Base-by-base conservation (phyloP, 2,329 filamentous ascomycete genomes). In the Colletotrichum godetiae region DNA sequence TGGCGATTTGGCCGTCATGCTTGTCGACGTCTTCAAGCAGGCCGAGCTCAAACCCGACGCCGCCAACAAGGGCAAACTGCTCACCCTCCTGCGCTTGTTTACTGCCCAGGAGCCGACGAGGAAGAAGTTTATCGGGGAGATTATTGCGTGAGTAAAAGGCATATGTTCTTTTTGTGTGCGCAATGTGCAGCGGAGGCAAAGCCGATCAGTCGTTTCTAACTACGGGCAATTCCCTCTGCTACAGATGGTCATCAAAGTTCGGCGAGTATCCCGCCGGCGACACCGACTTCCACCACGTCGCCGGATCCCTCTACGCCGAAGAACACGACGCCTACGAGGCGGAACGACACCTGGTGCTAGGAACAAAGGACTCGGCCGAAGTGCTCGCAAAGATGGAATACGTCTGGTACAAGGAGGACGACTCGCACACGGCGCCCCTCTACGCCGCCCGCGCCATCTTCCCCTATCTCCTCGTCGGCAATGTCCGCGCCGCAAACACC, bases 301-400 rank as follows among this genome's bases (percentile, higher is more conserved):
- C 92, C 46, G 97, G 97, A 63, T 92, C 91, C 37, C 86, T 98
- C 56, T 98, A 95, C 81, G 96, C 95, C n/a, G 93, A 97, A 79
- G 96, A 98, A 78, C 93, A 95, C 82, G 95, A 98, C 74, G 90
- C 93, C 31, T 97, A 98, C 86, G 95, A 98, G 73, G 97, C 97
- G 15, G 97, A 99, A 84, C 90, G 92, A 77, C 97, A 99, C 83
- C 88, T 99, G 68, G 84, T 95, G 61, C 88, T 98, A 52, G 97
- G 97, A 74, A 98, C 95, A 11, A 93, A 93, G 78, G 95, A 97
- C 82, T 98, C 95, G 0, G 90, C 95, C 49, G 92, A 95, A 77
- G 88, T 93, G 12, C 89, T 99, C 67, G 92, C 92, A 61, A 91
- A 91, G 77, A 89, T 98, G 84, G 95, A 98, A 83, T 98, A 97